A percentile compares a stretch with the other conserved stretches of the same genome.
Evolutionary conservation across 1,139 yeast species (phyloP).

Genomic region (Taphrina communis): DNA sequence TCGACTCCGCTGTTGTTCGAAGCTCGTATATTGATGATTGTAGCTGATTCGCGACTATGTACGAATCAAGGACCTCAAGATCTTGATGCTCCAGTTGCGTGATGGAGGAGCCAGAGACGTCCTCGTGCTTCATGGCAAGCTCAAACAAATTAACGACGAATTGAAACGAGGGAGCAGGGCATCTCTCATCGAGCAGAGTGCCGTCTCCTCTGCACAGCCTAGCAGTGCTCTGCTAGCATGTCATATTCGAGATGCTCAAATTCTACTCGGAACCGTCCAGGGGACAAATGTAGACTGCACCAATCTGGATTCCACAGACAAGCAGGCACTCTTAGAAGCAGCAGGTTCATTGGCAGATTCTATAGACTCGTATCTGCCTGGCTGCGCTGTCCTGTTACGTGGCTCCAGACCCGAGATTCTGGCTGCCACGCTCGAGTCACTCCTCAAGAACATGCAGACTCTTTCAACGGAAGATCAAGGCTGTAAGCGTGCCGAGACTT

Average conservation of each 20-base stretch:
- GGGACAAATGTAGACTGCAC: neutral
- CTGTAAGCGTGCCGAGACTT: neutral
- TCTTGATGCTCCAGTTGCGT: constrained; percentile 6
- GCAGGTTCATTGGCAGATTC: constrained; percentile 4
- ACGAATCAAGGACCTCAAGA: constrained; percentile 8
- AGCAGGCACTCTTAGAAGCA: constrained; percentile 1
- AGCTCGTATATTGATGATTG: neutral
- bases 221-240: neutral
- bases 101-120: constrained; percentile 11
- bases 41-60: constrained; percentile 11
- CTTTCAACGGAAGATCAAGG: neutral
- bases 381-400: constrained; percentile 4
- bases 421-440: constrained; percentile 8
- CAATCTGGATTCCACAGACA: neutral
- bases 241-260: constrained; percentile 16
- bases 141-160: constrained; percentile 5
- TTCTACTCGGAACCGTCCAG: neutral
- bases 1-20: too few relatives aligned
- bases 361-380: constrained; percentile 12
- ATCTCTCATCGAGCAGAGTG: constrained; percentile 14
- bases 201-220: neutral
- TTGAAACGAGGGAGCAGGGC: constrained; percentile 4
- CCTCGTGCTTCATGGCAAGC: constrained; percentile 11
- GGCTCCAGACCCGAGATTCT: neutral
- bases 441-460: constrained; percentile 5